Evolutionary conservation across 805 yeast species (phyloP), one percentile per base, ranked within the genome.

Genomic region (Pichia kluyveri): DNA sequence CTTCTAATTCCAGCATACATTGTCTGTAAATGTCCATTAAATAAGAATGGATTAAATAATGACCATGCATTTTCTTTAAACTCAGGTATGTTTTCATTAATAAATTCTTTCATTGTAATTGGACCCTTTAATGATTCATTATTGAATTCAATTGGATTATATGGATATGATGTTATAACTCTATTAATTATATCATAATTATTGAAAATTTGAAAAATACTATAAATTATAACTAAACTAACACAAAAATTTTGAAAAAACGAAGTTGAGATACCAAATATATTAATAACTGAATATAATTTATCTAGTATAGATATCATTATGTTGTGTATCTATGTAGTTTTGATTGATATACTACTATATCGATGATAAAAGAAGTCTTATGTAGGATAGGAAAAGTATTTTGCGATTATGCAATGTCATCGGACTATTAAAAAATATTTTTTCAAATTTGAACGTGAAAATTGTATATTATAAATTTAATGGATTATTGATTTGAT

Each of bases 1-100:
- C 73, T 72, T 38, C 79, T 76, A 23, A 71, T 64, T 2, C 82
- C 76, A 42, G 90, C 78, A 58, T 78, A 81, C 60, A 83, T 59
- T 2, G 96, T 88, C 64, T 90, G 96, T 28, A 86, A 65, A 48
- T 83, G 75, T 26, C 96, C 96, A 51, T 80, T 80, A 62, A 79
- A 78, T 30, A 83, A 62, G 4, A 75, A 64, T 8, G 93, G 93
- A 52, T 79, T 75, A 60, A 83, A 68, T 62, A 77, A 66, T 55
- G 82, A 73, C 55, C 70, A 71, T 38, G 79, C 60, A 8, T 73
- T 72, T 43, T 76, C 59, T 37, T 62, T 60, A 49, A 82, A 70
- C 10, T 68, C 77, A 0, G 82, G 79, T 4, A 62, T 44, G 11
- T 52, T 43, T 26, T 45, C 14, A 32, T 57, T 39, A 15, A 62